A percentile compares a stretch with the other conserved stretches of the same genome.
Evolutionary conservation across 2,329 filamentous ascomycete genomes (phyloP).

Genomic region (Hymenoscyphus infarciens): DNA sequence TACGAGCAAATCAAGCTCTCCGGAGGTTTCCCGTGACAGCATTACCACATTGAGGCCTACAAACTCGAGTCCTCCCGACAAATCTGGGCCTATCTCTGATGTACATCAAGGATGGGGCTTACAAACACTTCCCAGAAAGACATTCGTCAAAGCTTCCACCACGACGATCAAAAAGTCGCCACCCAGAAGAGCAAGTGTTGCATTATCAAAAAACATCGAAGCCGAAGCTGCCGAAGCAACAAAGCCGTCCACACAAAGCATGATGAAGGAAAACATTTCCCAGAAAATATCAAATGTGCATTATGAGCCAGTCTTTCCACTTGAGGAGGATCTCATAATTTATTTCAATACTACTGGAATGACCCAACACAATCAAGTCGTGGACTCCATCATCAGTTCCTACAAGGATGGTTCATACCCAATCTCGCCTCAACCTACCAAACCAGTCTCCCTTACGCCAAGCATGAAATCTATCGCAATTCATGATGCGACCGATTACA

Average conservation of each 20-base stretch:
- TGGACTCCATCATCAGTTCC: constrained; percentile 46
- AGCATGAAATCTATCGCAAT: constrained; percentile 10
- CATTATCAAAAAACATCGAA: not conserved
- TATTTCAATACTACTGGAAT: constrained; percentile 43
- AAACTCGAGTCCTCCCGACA: not conserved
- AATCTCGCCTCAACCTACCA: constrained; percentile 12
- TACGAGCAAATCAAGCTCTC: constrained; percentile 12
- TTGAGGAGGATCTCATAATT: constrained; percentile 55
- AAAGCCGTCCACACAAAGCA: not conserved
- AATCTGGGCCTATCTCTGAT: not conserved
- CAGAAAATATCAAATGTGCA: not conserved
- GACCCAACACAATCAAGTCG: constrained; percentile 39
- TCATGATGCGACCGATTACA: constrained; percentile 2
- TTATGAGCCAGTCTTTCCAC: constrained; percentile 45
- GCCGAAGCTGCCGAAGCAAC: not conserved
- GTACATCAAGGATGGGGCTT: constrained; percentile 12
- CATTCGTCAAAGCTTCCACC: constrained; percentile 32
- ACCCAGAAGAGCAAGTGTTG: constrained; percentile 10
- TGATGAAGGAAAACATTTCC: not conserved
- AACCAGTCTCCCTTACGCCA: not conserved
- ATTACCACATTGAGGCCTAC: constrained; percentile 14
- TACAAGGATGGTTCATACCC: constrained; percentile 43
- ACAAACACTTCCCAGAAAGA: constrained; percentile 28
- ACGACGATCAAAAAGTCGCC: constrained; percentile 34
- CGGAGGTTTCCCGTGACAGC: not conserved